These are phyloP conservation scores for Acanthamoeba triangularis DNA, from an alignment of 208 protist species.

Conservation along the genomic window DNA sequence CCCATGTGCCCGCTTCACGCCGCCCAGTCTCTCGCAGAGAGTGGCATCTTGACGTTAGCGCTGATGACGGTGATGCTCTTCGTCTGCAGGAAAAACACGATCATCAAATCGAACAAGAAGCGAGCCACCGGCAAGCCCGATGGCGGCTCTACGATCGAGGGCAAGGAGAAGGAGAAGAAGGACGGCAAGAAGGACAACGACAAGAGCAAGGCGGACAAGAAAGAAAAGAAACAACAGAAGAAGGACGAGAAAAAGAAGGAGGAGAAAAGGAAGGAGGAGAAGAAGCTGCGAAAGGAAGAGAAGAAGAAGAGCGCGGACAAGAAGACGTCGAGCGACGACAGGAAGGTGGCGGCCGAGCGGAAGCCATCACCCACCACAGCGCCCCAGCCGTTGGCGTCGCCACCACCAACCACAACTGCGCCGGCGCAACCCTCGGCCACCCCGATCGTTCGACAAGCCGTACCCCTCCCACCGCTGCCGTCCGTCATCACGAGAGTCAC, in stretches of 20 bases:
- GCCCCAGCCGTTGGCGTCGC: not conserved
- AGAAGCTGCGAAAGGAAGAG: not conserved
- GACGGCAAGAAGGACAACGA: not conserved
- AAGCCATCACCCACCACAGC: not conserved
- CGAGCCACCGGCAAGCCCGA: not conserved
- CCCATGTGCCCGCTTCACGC: not conserved
- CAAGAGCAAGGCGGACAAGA: not conserved
- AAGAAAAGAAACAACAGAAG: slow-evolving; percentile 1
- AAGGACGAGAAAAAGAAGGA: not conserved
- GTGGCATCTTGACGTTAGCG: not conserved
- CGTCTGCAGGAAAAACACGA: slow-evolving; percentile 1
- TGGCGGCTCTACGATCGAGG: not conserved
- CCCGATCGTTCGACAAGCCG: not conserved
- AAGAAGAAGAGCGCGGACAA: not conserved
- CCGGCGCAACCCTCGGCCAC: not conserved
- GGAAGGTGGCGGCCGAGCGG: not conserved
- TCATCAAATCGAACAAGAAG: not conserved
- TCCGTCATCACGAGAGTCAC: not conserved
- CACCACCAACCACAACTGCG: not conserved
- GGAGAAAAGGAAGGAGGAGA: not conserved
- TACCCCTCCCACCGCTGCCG: not conserved
- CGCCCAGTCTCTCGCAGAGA: not conserved
- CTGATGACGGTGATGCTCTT: not conserved
- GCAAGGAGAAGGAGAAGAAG: not conserved
- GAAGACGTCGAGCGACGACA: not conserved